phyloP scores from a whole-genome alignment of 805 yeast genomes.

The Candida ortonii region DNA sequence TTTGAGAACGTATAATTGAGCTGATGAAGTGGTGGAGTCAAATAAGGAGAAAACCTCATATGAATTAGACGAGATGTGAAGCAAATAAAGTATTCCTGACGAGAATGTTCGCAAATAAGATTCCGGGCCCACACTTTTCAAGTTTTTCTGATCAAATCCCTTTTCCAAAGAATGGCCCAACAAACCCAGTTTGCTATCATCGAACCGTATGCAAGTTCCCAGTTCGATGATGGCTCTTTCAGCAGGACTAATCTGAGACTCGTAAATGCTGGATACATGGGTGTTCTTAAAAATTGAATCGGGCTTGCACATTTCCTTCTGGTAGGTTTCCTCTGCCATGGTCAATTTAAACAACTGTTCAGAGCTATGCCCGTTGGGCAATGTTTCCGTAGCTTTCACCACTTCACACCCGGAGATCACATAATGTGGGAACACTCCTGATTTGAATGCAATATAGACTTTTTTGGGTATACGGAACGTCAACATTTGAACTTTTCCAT shows the following conservation, averaged over 20 bases:
- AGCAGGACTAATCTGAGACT: constrained; percentile 60
- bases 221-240: constrained; percentile 78
- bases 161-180: constrained; percentile 80
- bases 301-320: constrained; percentile 53
- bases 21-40: constrained; percentile 56
- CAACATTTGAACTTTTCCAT: constrained; percentile 70
- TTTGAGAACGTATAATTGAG: constrained; percentile 56
- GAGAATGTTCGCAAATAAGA: constrained; percentile 54
- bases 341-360: constrained; percentile 56
- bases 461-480: constrained; percentile 72
- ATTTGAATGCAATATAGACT: constrained; percentile 64
- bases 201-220: constrained; percentile 71
- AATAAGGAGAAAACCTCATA: constrained; percentile 72
- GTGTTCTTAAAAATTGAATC: constrained; percentile 64
- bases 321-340: constrained; percentile 64
- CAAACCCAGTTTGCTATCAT: constrained; percentile 71
- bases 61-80: constrained; percentile 69
- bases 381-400: constrained; percentile 53
- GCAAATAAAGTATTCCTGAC: constrained; percentile 58
- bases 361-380: constrained; percentile 68
- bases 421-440: constrained; percentile 31
- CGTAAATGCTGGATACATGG: constrained; percentile 68
- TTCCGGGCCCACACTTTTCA: constrained; percentile 43
- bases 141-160: constrained; percentile 71
- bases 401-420: constrained; percentile 50